Base-by-base conservation (phyloP, 768 basidiomycete genomes). In the Hirschioporus abietinus region DNA sequence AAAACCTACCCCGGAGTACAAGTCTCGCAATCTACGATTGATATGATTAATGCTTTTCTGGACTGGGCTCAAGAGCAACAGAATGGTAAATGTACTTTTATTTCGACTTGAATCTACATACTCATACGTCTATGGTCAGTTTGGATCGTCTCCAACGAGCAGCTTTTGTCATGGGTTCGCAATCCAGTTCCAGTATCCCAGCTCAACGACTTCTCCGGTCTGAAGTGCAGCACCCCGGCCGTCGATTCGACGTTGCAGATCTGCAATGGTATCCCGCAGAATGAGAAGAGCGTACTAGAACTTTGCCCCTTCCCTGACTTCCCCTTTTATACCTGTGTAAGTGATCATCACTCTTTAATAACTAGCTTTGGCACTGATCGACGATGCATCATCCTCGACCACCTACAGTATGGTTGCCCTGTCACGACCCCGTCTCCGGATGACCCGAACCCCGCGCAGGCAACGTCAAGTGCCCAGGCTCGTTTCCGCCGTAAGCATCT, bases 1-100 rank as follows among this genome's bases (percentile, higher is more conserved):
- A 79, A 74, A 20, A 83, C 82, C 1, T 86, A 89, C 68, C 89
- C 91, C 20, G 89, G 89, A 63, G 81, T 87, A 18, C 74, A 76
- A 18, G 76, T 79, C 4, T 75, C 78, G 2, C 80, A 79, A 61
- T 82, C 82, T 1, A 88, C 86, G 4, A 88, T 92, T 71, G 72
- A 80, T 30, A 92, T 92, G 90, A 85, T 93, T 74, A 92, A 93
- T 71, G 72, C 81, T 23, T 93, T 91, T 79, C 78, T 93, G 36
- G 91, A 93, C 74, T 93, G 91, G 91, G 90, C 87, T 0, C 92
- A 93, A 72, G 69, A 81, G 69, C 87, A 89, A 72, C 81, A 81
- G 62, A 82, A 92, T 74, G 87, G 88, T 84, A 66, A 64, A 79
- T 74, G 27, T 63, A 34, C 35, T 26, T 61, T 62, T 42, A n/a